Conservation (phyloP, 495 filamentous ascomycete genomes). For the Copromyces sp. region DNA sequence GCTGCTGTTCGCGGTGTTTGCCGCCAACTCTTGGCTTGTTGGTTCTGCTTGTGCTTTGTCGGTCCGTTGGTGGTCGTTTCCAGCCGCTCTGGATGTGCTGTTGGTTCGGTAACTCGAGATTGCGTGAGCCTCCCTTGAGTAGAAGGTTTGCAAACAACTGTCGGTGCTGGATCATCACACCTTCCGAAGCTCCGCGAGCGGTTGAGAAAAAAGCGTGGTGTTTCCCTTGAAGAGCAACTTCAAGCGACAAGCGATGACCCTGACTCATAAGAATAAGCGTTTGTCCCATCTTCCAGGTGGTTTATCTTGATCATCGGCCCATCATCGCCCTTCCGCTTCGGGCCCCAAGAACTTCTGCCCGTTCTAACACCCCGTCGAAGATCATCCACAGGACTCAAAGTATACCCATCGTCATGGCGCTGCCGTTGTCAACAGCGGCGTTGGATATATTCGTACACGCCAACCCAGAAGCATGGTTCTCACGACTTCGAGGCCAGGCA, state of each 20-base stretch:
- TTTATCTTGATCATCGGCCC: not conserved
- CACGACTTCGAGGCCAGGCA: not conserved
- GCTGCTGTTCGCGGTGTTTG: not conserved
- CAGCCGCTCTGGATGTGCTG: not conserved
- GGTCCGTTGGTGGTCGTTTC: not conserved
- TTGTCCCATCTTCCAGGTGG: not conserved
- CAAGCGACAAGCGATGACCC: not conserved
- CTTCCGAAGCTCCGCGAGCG: not conserved
- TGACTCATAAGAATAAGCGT: not conserved
- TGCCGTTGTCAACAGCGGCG: not conserved
- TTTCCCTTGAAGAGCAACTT: not conserved
- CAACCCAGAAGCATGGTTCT: not conserved
- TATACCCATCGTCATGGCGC: not conserved
- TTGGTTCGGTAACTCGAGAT: not conserved
- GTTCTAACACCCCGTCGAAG: not conserved
- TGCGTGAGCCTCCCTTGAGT: not conserved
- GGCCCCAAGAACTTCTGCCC: not conserved
- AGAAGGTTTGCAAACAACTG: too few species aligned
- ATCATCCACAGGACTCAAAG: not conserved
- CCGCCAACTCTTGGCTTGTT: not conserved
- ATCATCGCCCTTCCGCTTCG: not conserved
- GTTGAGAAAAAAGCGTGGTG: not conserved
- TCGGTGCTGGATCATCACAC: not conserved
- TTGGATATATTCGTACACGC: not conserved
- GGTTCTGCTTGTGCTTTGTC: not conserved